Percentiles rank a stretch among this genome's conserved stretches.
Conservation (phyloP, 23 red algal species). For the Gracilaria domingensis region DNA sequence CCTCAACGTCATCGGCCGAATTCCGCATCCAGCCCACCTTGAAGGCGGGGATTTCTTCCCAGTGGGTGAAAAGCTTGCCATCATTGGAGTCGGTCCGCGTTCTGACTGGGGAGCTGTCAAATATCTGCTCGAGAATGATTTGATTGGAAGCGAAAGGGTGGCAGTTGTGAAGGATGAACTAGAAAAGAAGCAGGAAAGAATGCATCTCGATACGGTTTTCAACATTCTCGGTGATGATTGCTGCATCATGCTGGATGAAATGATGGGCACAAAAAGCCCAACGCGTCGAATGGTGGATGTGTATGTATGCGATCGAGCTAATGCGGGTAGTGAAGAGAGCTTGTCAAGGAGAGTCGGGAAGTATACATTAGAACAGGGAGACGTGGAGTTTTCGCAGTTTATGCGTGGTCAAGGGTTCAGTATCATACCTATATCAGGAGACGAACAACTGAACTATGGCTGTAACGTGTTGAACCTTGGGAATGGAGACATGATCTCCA, state of each 20-base stretch:
- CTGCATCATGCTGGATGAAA: constrained; percentile 78
- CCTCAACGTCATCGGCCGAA: constrained; percentile 84
- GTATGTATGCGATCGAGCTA: constrained; percentile 34
- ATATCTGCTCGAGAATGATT: constrained; percentile 92
- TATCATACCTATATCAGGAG: constrained; percentile 80
- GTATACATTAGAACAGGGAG: constrained; percentile 37
- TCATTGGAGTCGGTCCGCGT: constrained; percentile 92
- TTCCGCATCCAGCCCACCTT: constrained; percentile 80
- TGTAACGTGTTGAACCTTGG: constrained; percentile 98
- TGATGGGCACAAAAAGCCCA: constrained; percentile 79
- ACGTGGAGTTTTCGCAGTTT: constrained; percentile 89
- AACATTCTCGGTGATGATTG: constrained; percentile 82
- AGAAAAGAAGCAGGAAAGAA: constrained; percentile 88
- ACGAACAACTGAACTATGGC: constrained; percentile 94
- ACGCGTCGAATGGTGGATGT: constrained; percentile 89
- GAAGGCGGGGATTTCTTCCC: constrained; percentile 99
- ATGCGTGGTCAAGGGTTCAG: constrained; percentile 79
- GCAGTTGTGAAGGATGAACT: constrained; percentile 91
- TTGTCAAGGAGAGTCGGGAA: neutral
- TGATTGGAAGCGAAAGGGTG: constrained; percentile 85
- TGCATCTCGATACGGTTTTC: constrained; percentile 98
- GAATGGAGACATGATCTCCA: constrained; percentile 74
- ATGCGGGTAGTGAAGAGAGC: constrained; percentile 7
- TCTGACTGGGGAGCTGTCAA: constrained; percentile 80
- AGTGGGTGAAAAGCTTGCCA: constrained; percentile 81